phyloP scores from a whole-genome alignment of 1,284 basidiomycete genomes.

The Rhodofomes roseus region DNA sequence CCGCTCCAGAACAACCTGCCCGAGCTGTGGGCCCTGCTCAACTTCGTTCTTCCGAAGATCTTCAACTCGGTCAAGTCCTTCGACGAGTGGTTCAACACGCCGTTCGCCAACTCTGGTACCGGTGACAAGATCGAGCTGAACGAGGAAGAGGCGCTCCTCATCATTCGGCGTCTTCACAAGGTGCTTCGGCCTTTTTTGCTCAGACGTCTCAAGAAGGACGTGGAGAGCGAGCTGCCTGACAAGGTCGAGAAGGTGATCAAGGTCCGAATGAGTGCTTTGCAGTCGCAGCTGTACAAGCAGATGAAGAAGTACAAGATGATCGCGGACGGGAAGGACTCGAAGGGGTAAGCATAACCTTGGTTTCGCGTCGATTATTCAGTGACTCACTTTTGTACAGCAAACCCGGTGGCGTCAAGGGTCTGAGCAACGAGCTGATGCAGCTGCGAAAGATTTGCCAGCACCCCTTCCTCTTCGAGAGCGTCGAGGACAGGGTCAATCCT shows the following conservation, averaged over 20 bases:
- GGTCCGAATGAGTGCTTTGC: slow-evolving; percentile 94
- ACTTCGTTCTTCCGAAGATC: slow-evolving; percentile 97
- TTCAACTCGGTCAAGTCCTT: slow-evolving; percentile 99
- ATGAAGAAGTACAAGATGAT: slow-evolving; percentile 99
- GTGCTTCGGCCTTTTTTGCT: slow-evolving; percentile 97
- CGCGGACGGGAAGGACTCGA: slow-evolving; percentile 78
- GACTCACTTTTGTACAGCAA: slow-evolving; percentile 40
- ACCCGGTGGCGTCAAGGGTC: slow-evolving; percentile 74
- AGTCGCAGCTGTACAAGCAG: slow-evolving; percentile 94
- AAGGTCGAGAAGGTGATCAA: slow-evolving; percentile 99
- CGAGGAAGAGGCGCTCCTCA: slow-evolving; percentile 98
- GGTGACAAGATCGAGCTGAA: slow-evolving; percentile 98
- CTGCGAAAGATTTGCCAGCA: slow-evolving; percentile 99
- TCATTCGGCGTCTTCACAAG: slow-evolving; percentile 98
- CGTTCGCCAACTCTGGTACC: slow-evolving; percentile 95
- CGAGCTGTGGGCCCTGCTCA: slow-evolving; percentile 96
- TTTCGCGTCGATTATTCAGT: neutral
- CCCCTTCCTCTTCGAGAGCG: slow-evolving; percentile 93
- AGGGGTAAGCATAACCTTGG: slow-evolving; percentile 49
- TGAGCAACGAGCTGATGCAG: slow-evolving; percentile 99
- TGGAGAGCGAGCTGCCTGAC: slow-evolving; percentile 95
- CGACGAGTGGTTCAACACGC: slow-evolving; percentile 99
- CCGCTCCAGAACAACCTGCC: slow-evolving; percentile 99
- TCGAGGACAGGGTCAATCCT: slow-evolving; percentile 90
- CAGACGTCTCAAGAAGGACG: slow-evolving; percentile 96